Conservation (phyloP, 2,329 filamentous ascomycete genomes). For the Pestalotiopsis sp. region DNA sequence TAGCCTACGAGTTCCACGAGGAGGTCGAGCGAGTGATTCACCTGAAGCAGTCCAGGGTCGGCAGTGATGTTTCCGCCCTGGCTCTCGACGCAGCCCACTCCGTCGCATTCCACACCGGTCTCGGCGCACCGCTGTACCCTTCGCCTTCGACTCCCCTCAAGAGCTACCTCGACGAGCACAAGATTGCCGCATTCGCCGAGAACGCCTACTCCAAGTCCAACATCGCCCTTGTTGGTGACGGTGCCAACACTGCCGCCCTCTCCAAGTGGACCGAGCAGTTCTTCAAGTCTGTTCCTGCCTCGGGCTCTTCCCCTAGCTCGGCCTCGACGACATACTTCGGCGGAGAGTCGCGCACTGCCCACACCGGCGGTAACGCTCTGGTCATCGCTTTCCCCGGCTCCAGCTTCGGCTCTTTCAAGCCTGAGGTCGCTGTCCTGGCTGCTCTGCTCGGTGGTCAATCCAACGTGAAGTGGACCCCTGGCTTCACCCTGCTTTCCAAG, state of each 20-base stretch:
- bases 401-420: conserved; percentile 79
- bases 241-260: conserved; percentile 73
- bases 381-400: conserved; percentile 93
- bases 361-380: conserved; percentile 75
- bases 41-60: conserved; percentile 72
- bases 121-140: conserved; percentile 77
- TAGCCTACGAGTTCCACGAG: conserved; percentile 89
- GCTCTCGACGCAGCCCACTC: conserved; percentile 82
- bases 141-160: conserved; percentile 69
- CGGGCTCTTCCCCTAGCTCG: conserved; percentile 56
- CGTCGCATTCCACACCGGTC: conserved; percentile 64
- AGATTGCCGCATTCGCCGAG: conserved; percentile 73
- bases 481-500: conserved; percentile 89
- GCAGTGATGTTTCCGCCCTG: conserved; percentile 61
- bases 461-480: conserved; percentile 91
- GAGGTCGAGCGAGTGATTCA: conserved; percentile 78
- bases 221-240: conserved; percentile 88
- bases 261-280: conserved; percentile 91
- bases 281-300: conserved; percentile 71
- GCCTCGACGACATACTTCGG: conserved; percentile 84
- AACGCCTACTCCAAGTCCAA: conserved; percentile 86
- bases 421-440: conserved; percentile 83
- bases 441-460: conserved; percentile 88
- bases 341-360: conserved; percentile 87
- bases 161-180: conserved; percentile 78